These are phyloP conservation scores for Helicocarpus griseus DNA, from an alignment of 2,329 filamentous ascomycete species.

Conservation along the genomic window DNA sequence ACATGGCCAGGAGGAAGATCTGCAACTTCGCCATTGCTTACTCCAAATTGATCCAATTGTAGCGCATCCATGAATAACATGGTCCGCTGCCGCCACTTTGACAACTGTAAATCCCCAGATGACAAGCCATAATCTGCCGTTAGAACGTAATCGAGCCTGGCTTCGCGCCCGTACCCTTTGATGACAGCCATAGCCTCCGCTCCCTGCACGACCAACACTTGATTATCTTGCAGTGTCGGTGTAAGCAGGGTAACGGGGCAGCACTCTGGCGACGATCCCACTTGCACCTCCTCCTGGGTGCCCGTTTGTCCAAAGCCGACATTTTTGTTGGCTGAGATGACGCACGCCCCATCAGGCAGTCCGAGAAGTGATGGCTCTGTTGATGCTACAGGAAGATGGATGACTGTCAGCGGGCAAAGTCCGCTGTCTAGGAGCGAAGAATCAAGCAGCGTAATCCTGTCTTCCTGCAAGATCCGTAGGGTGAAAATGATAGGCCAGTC, in stretches of 20 bases:
- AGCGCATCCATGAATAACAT: slow-evolving; percentile 12
- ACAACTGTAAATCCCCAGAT: background rate
- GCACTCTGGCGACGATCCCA: slow-evolving; percentile 8
- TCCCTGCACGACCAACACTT: slow-evolving; percentile 9
- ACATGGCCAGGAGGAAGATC: slow-evolving; percentile 9
- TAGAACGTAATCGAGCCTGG: background rate
- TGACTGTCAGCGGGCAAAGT: slow-evolving; percentile 1
- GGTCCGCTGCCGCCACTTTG: slow-evolving; percentile 5
- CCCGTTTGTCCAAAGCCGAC: slow-evolving; percentile 9
- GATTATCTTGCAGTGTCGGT: slow-evolving; percentile 2
- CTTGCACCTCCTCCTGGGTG: slow-evolving; percentile 9
- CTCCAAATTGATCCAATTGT: slow-evolving; percentile 5
- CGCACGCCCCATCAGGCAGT: slow-evolving; percentile 8
- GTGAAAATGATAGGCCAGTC: slow-evolving; percentile 9
- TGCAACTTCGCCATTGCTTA: background rate
- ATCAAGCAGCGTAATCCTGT: background rate
- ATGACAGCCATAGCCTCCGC: slow-evolving; percentile 7
- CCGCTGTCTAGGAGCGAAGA: background rate
- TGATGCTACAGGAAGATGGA: background rate
- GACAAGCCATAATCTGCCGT: background rate
- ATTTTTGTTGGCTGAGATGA: slow-evolving; percentile 11
- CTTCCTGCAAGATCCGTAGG: background rate
- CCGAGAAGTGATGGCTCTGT: slow-evolving; percentile 8
- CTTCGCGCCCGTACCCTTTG: slow-evolving; percentile 8
- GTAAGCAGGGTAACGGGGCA: slow-evolving; percentile 5